Conservation (phyloP, 495 filamentous ascomycete genomes). For the Margaritispora aquatica region DNA sequence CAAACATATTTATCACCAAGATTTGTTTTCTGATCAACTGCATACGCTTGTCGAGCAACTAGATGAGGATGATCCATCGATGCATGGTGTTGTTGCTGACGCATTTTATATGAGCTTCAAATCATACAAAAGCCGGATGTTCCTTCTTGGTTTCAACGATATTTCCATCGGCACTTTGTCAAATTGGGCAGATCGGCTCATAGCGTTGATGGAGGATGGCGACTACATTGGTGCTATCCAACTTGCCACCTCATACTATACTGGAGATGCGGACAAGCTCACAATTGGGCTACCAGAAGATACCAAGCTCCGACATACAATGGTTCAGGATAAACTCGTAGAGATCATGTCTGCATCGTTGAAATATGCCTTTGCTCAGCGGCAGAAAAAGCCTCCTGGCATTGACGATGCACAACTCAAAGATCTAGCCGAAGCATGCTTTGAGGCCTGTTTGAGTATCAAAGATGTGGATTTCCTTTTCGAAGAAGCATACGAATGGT, state of each 20-base stretch:
- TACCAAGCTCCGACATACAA: constrained; percentile 60
- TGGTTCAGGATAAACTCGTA: constrained; percentile 82
- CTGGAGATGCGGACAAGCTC: constrained; percentile 79
- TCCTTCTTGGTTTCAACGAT: constrained; percentile 86
- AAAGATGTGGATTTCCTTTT: constrained; percentile 76
- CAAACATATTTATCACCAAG: constrained; percentile 86
- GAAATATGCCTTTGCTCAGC: constrained; percentile 73
- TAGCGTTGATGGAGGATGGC: constrained; percentile 91
- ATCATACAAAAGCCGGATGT: constrained; percentile 88
- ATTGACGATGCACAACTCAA: constrained; percentile 56
- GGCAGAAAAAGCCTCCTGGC: constrained; percentile 42
- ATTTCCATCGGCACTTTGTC: constrained; percentile 83
- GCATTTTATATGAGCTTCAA: constrained; percentile 97
- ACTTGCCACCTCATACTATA: constrained; percentile 87
- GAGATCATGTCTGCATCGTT: constrained; percentile 94
- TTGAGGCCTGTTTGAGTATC: constrained; percentile 73
- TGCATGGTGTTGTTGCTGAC: constrained; percentile 95
- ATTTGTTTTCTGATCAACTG: constrained; percentile 81
- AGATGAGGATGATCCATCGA: constrained; percentile 78
- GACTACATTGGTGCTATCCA: constrained; percentile 87
- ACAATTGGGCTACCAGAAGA: constrained; percentile 93
- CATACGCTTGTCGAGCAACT: constrained; percentile 78
- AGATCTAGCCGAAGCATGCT: constrained; percentile 75
- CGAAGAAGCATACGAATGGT: constrained; percentile 83
- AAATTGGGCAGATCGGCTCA: constrained; percentile 97